Evolutionary conservation across 2,329 filamentous ascomycete species (phyloP).

Genomic region (Verticillium nubilum): DNA sequence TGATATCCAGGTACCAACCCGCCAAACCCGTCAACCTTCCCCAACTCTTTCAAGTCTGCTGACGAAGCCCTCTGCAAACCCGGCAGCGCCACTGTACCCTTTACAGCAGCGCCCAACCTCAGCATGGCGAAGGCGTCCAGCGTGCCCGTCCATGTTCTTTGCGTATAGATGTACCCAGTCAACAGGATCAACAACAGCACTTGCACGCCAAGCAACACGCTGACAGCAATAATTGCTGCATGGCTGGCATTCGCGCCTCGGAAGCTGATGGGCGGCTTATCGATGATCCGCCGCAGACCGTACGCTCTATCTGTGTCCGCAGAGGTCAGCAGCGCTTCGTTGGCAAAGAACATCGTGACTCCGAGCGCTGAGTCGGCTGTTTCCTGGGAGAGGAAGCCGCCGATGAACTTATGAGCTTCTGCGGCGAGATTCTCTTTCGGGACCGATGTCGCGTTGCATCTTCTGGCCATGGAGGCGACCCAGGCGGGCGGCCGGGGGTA

Average conservation of each 20-base stretch:
- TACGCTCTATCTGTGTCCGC: constrained; percentile 4
- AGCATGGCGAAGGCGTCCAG: constrained; percentile 9
- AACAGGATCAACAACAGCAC: constrained; percentile 5
- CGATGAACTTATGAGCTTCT: neutral
- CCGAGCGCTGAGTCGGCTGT: neutral
- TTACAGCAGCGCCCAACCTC: constrained; percentile 5
- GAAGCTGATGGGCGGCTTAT: constrained; percentile 5
- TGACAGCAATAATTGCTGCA: constrained; percentile 3
- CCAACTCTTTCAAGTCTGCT: neutral
- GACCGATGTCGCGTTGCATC: constrained; percentile 4
- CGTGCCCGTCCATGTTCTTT: constrained; percentile 10
- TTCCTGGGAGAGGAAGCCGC: neutral
- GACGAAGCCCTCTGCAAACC: neutral
- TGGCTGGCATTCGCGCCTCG: neutral
- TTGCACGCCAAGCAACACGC: constrained; percentile 7
- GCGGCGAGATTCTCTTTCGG: constrained; percentile 1
- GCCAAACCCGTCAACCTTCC: constrained; percentile 1
- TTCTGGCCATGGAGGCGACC: constrained; percentile 7
- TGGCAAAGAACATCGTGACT: constrained; percentile 9
- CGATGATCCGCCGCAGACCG: constrained; percentile 9
- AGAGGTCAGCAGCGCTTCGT: constrained; percentile 6
- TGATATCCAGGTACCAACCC: neutral
- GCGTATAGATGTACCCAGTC: constrained; percentile 9
- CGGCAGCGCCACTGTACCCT: neutral
- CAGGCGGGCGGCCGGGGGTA: neutral